Base-by-base conservation (phyloP, 345 rosid genomes). In the Psidium guajava region DNA sequence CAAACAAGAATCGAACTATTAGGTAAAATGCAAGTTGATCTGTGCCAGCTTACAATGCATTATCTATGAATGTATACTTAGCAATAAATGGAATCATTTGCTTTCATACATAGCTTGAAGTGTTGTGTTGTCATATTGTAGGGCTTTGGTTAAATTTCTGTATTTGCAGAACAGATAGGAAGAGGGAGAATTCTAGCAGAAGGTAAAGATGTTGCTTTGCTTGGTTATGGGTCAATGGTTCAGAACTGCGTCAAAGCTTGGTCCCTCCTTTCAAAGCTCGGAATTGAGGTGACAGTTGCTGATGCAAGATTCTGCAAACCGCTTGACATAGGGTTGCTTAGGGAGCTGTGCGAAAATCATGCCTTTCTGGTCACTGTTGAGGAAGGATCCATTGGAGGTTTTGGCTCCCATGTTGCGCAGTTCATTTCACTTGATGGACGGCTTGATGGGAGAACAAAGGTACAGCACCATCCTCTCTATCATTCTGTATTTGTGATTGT, bases 271-370 rank as follows among this genome's bases (percentile, higher is more conserved):
- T 92, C 93, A 5, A 92, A 91, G 87, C 97, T 94, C 51, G 98
- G 97, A n/a, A 87, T 95, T 73, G 92, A 92, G 86, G 97, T 94
- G 86, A 96, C 98, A 0, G 98, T 95, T 81, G 99, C 98, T 11
- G 95, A 96, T 91, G 98, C 99, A 85, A 94, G 98, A 85, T 96
- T 96, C 86, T 96, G 99, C 94, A 96, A 96, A 90, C 98, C 99
- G 57, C 95, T 96, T 1, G 98, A 96, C 89, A 92, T 92, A 2
- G 89, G 91, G 87, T 98, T 95, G 52, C 89, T 96, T 61, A 91
- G 98, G 82, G 89, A 91, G 87, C 92, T 96, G 82, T 96, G 98
- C 75, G 85, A 90, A 83, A 91, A 91, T 83, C 99, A 96, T 88
- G 80, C 84, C 80, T 91, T 93, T 87, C 90, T 96, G 51, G 90